Base-by-base conservation (phyloP, 2,329 filamentous ascomycete species). In the Ceratocystis cubensis region DNA sequence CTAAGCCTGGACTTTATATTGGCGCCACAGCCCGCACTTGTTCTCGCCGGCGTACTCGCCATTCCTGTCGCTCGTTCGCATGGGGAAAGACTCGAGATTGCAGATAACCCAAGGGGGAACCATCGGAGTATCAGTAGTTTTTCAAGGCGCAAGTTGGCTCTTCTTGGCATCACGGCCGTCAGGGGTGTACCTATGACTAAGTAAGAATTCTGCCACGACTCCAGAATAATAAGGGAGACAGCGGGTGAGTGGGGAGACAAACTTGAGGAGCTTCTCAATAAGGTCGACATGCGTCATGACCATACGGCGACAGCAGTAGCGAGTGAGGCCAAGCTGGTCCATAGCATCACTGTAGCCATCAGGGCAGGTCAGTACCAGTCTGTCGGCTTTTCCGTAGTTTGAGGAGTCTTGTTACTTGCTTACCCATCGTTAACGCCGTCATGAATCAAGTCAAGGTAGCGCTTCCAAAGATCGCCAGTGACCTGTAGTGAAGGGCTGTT, bases 231-330 rank as follows among this genome's bases (percentile, higher is more conserved):
- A 10, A 28, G 45, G 4, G n/a, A n/a, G 5, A 45, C 7, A 2
- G 15, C 17, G 48, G 13, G 5, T 7, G 44, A 59, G 17, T 1
- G 20, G 10, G 59, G 6, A 45, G 25, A 25, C n/a, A 22, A 86
- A 96, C 89, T 93, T 90, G 71, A 99, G 85, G 63, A 99, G 85
- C 79, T 99, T 99, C 82, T 99, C 94, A 72, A 99, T 96, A 69
- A 99, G 82, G 76, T 99, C 94, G 73, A 99, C 94, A 78, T 99
- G 94, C 68, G 94, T 99, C 89, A 99, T 96, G 77, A 99, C 86
- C 94, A 99, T 99, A 74, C 94, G 88, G 72, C 94, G 89, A 80
- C 94, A 99, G 84, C 94, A 99, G 81, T 99, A 99, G 72, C 94
- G 86, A 78, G 91, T 93, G 74, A 95, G 88, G 66, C 91, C 91